These are phyloP conservation scores for Fusarium tupiense DNA, from an alignment of 2,329 filamentous ascomycete genomes.

Conservation along the genomic window DNA sequence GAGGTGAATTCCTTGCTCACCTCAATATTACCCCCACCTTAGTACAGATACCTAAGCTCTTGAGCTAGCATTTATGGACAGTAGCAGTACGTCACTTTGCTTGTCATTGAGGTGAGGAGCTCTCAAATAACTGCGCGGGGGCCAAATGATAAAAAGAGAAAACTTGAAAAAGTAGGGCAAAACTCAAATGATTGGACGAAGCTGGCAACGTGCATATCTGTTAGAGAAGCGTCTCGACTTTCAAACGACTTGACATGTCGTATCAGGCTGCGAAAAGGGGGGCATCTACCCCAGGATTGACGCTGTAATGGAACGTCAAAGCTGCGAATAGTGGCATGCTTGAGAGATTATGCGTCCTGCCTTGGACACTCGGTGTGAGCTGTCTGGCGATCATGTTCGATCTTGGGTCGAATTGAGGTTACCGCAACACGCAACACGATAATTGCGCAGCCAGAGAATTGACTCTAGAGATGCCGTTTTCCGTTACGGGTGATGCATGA, in stretches of 20 bases:
- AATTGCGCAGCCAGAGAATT: constrained; percentile 1
- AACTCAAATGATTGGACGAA: not conserved
- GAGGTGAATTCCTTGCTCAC: constrained; percentile 1
- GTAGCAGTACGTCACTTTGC: constrained; percentile 17
- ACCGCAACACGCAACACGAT: constrained; percentile 6
- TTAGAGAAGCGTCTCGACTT: constrained; percentile 34
- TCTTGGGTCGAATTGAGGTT: constrained; percentile 1
- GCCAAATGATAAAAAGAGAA: not conserved
- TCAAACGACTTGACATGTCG: constrained; percentile 34
- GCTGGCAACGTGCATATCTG: not conserved
- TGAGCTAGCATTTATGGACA: not conserved
- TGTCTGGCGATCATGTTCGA: not conserved
- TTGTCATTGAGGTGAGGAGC: not conserved
- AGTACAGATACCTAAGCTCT: not conserved
- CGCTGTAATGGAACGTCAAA: constrained; percentile 26
- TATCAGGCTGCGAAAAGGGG: constrained; percentile 27
- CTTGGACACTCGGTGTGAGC: constrained; percentile 15
- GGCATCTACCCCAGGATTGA: constrained; percentile 39
- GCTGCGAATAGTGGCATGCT: constrained; percentile 30
- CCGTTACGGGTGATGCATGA: constrained; percentile 22
- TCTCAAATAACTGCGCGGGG: not conserved
- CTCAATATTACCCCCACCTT: constrained; percentile 1
- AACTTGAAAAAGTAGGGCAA: not conserved
- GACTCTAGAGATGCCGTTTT: constrained; percentile 21
- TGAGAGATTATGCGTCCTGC: not conserved